phyloP scores from a whole-genome alignment of 306 rosid species.

The Sophora flavescens region DNA sequence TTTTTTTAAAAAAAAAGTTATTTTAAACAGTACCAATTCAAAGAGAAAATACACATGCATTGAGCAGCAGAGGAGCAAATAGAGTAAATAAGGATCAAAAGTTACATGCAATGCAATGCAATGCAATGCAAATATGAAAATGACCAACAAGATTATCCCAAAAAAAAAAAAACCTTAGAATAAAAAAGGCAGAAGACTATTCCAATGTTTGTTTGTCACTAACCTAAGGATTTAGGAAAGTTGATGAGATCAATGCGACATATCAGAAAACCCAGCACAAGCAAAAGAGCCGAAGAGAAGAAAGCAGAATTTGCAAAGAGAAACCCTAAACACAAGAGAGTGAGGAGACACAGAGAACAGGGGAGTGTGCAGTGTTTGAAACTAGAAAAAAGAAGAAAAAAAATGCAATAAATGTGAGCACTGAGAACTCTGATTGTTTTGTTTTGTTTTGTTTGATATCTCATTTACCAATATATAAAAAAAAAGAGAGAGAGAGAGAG shows the following conservation, averaged over 20 bases:
- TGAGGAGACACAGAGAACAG: neutral
- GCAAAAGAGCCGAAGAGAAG: neutral
- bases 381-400: neutral
- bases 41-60: slow-evolving; percentile 25
- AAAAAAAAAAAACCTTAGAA: neutral
- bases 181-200: neutral
- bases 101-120: slow-evolving; percentile 40
- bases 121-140: slow-evolving; percentile 38
- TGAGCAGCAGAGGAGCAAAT: neutral
- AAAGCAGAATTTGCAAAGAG: slow-evolving; percentile 18
- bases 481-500: too few species aligned
- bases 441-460: slow-evolving; percentile 22
- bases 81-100: slow-evolving; percentile 21
- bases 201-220: neutral
- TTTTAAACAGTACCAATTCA: neutral
- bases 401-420: slow-evolving; percentile 50
- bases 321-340: slow-evolving; percentile 52
- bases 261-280: slow-evolving; percentile 9
- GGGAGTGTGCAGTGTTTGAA: slow-evolving; percentile 41
- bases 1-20: neutral
- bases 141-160: neutral
- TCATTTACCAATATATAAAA: slow-evolving; percentile 49
- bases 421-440: neutral
- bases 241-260: slow-evolving; percentile 36
- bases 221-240: slow-evolving; percentile 15